A percentile compares a stretch with the other conserved stretches of the same genome.
Evolutionary conservation across 768 basidiomycete species (phyloP).

Genomic region (Boletales sp.): DNA sequence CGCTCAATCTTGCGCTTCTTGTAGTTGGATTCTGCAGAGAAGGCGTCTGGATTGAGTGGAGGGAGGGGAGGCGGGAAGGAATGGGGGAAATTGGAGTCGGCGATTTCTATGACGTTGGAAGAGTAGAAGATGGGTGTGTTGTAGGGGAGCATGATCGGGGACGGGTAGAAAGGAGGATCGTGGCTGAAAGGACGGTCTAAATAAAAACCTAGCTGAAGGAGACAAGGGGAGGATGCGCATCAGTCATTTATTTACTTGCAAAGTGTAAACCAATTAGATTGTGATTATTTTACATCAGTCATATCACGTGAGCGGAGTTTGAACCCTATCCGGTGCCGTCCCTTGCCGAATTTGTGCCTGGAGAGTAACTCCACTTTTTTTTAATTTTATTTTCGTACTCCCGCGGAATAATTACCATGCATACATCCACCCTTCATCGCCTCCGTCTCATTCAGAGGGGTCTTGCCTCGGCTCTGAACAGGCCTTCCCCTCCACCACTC

Average conservation of each 20-base stretch:
- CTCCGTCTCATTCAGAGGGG: background rate
- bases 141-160: slow-evolving; percentile 8
- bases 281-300: no score
- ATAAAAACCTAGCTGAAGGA: slow-evolving; percentile 1
- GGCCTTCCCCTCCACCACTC: slow-evolving; percentile 73
- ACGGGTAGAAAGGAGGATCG: slow-evolving; percentile 1
- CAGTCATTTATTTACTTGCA: no score
- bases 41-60: slow-evolving; percentile 3
- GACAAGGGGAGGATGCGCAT: no score
- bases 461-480: slow-evolving; percentile 37
- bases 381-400: no score
- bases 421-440: background rate
- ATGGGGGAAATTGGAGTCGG: slow-evolving; percentile 10
- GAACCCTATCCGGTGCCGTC: no score
- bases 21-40: slow-evolving; percentile 17
- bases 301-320: no score
- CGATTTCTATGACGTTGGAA: slow-evolving; percentile 28
- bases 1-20: slow-evolving; percentile 49
- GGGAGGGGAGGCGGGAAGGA: slow-evolving; percentile 6
- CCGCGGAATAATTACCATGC: no score
- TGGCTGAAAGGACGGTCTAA: slow-evolving; percentile 8
- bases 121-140: slow-evolving; percentile 10
- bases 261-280: no score
- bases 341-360: no score
- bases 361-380: no score